These are phyloP conservation scores for Fusarium sacchari DNA, from an alignment of 2,329 filamentous ascomycete genomes.

Conservation along the genomic window DNA sequence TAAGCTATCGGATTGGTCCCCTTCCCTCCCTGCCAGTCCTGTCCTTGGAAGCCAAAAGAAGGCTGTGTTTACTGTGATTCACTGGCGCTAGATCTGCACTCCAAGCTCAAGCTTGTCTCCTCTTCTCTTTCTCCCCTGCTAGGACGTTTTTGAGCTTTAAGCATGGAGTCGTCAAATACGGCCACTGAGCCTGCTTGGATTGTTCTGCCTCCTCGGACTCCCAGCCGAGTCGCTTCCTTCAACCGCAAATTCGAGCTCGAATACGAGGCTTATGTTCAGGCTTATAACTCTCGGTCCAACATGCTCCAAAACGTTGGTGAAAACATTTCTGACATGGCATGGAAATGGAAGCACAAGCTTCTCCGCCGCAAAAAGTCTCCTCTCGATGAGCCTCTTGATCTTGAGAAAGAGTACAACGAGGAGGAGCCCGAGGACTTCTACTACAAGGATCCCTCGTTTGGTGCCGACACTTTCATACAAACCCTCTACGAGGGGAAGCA, in stretches of 20 bases:
- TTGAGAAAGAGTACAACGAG: conserved; percentile 24
- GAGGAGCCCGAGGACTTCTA: conserved; percentile 16
- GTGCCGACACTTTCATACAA: conserved; percentile 48
- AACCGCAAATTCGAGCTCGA: too few species aligned
- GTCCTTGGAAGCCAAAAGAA: not conserved
- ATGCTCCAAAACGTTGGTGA: conserved; percentile 28
- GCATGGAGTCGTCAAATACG: conserved; percentile 7
- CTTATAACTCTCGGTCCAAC: not conserved
- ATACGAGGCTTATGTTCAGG: too few species aligned
- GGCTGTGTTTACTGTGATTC: not conserved
- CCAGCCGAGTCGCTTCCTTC: too few species aligned
- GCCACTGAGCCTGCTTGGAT: too few species aligned
- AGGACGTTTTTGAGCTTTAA: conserved; percentile 6
- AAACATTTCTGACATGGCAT: conserved; percentile 43
- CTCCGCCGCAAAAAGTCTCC: conserved; percentile 35
- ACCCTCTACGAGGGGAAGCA: conserved; percentile 53
- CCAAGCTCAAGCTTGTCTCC: not conserved
- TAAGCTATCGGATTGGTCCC: not conserved
- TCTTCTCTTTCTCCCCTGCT: not conserved
- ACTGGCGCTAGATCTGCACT: not conserved
- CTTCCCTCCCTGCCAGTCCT: not conserved
- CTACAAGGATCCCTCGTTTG: conserved; percentile 43
- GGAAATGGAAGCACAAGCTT: conserved; percentile 49
- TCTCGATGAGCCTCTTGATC: conserved; percentile 27
- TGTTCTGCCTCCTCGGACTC: too few species aligned